Percentiles rank a stretch among this genome's conserved stretches.
phyloP scores from a whole-genome alignment of 2,329 filamentous ascomycete species.

The Fonsecaea nubica region DNA sequence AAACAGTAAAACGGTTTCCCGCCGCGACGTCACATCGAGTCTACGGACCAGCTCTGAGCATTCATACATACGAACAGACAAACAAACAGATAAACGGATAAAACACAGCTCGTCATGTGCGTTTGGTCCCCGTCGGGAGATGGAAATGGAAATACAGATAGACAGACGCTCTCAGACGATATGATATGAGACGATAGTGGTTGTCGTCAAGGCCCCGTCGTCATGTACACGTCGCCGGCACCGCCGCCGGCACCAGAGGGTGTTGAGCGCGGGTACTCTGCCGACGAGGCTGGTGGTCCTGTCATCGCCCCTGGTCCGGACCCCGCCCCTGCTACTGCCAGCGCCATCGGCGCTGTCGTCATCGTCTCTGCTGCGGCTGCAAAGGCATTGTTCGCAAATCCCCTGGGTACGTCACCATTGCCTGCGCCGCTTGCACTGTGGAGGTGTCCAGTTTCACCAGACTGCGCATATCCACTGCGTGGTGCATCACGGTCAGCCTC shows the following conservation, averaged over 20 bases:
- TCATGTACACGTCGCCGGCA: slow-evolving; percentile 25
- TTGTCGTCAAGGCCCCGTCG: slow-evolving; percentile 24
- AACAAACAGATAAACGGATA: too few relatives aligned
- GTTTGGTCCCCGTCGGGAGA: too few relatives aligned
- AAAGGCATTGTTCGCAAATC: background rate
- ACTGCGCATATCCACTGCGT: background rate
- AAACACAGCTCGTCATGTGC: too few relatives aligned
- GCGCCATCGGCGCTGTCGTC: background rate
- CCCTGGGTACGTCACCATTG: background rate
- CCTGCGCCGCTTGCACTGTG: background rate
- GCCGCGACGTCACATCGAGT: too few relatives aligned
- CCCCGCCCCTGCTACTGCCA: too few relatives aligned
- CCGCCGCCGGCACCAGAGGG: slow-evolving; percentile 15
- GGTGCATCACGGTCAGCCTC: background rate
- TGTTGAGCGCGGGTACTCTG: background rate
- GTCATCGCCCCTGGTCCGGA: too few relatives aligned
- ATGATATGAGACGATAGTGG: too few relatives aligned
- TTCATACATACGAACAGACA: too few relatives aligned
- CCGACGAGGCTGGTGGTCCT: background rate
- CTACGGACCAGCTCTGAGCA: too few relatives aligned
- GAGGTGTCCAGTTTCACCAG: background rate
- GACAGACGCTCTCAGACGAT: too few relatives aligned
- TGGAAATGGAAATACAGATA: too few relatives aligned
- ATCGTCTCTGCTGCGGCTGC: background rate
- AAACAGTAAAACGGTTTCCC: too few relatives aligned